Evolutionary conservation across 2,329 filamentous ascomycete species (phyloP), one percentile per base, ranked within the genome.

Genomic region (Magnaporthiopsis rhizophila): DNA sequence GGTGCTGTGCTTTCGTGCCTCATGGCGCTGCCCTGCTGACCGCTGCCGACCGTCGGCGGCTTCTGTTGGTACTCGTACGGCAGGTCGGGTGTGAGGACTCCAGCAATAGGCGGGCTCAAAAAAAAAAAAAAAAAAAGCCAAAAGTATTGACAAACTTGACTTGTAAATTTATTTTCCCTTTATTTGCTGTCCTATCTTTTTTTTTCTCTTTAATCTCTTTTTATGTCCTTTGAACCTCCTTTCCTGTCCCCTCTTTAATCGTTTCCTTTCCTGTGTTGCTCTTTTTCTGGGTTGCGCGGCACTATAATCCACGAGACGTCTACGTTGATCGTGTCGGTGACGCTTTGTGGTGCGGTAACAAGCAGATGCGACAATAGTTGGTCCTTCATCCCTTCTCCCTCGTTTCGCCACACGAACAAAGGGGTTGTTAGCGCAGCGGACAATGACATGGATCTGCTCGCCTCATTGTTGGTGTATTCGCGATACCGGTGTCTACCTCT

Each of bases 291-390:
- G 26, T 26, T 26, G 26, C 26, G 26, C 26, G 26, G 59, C n/a
- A 34, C 59, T 12, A 61, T 61, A 12, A 61, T 32, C 59, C 59
- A 61, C 36, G 59, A 61, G 28, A 61, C 45, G 9, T 61, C 59
- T 34, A 61, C 21, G 28, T 61, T 61, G 36, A 61, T 38, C 9
- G 59, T 61, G 12, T 11, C 21, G n/a, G 34, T 61, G 32, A 61
- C 36, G 21, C 28, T 24, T 61, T 30, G 18, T 9, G 45, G 59
- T 34, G 45, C 59, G 21, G 45, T 34, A 7, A 61, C n/a, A 9
- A n/a, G n/a, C 21, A 61, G 36, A 45, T 36, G 24, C 26, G 59
- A 28, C 13, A 61, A 24, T 21, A 24, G 12, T 32, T 11, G 18
- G 11, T 3, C 32, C 32, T 32, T 9, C 6, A 32, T 32, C 32